A percentile compares a stretch with the other conserved stretches of the same genome.
Evolutionary conservation across 805 yeast species (phyloP).

Genomic region (Spathaspora sp.): DNA sequence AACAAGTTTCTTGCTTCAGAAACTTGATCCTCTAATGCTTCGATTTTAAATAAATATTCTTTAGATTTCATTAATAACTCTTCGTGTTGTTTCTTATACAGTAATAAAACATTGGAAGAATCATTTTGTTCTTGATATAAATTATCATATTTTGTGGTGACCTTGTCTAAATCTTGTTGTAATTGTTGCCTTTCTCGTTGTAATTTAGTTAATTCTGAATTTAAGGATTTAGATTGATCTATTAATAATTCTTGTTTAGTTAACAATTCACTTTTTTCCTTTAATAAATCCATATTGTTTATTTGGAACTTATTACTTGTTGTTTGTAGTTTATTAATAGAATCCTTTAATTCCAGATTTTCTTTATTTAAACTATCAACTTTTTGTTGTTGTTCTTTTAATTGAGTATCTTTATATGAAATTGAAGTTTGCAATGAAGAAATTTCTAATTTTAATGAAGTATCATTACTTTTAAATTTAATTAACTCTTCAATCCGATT

Average conservation of each 20-base stretch:
- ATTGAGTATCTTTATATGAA: slow-evolving; percentile 40
- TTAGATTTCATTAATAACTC: slow-evolving; percentile 63
- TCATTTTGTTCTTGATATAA: slow-evolving; percentile 28
- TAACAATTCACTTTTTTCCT: slow-evolving; percentile 37
- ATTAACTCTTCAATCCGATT: slow-evolving; percentile 25
- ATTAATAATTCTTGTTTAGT: slow-evolving; percentile 39
- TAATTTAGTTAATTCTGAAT: slow-evolving; percentile 35
- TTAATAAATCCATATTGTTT: slow-evolving; percentile 28
- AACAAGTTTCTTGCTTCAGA: slow-evolving; percentile 66
- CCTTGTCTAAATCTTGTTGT: slow-evolving; percentile 34
- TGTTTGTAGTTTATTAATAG: slow-evolving; percentile 34
- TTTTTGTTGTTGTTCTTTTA: slow-evolving; percentile 33
- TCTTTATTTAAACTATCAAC: slow-evolving; percentile 36
- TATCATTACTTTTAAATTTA: slow-evolving; percentile 33
- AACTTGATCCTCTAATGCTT: slow-evolving; percentile 78
- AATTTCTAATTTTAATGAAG: slow-evolving; percentile 46
- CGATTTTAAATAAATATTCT: slow-evolving; percentile 60
- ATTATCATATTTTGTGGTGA: slow-evolving; percentile 33
- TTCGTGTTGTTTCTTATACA: slow-evolving; percentile 63
- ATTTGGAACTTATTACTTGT: slow-evolving; percentile 37
- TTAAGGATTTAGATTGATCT: slow-evolving; percentile 26
- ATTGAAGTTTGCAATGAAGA: slow-evolving; percentile 44
- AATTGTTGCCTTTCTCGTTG: slow-evolving; percentile 42
- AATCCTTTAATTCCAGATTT: slow-evolving; percentile 35
- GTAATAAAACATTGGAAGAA: slow-evolving; percentile 38